Percentiles rank a stretch among this genome's conserved stretches.
Evolutionary conservation across 371 early-diverging fungal genomes (phyloP).

Genomic region (Syncephalis fuscata): DNA sequence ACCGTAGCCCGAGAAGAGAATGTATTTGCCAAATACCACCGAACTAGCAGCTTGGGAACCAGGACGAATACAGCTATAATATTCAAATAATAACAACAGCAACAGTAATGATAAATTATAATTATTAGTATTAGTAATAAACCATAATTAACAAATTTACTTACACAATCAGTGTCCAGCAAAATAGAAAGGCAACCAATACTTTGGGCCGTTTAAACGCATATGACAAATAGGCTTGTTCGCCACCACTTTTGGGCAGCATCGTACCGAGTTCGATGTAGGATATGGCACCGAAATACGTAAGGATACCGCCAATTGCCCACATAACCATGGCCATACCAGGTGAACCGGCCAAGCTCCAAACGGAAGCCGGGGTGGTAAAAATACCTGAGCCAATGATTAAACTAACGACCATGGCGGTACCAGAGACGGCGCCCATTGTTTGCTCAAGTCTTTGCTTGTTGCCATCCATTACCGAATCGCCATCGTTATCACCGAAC

Average conservation of each 20-base stretch:
- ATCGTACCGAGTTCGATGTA: constrained; percentile 1
- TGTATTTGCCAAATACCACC: background rate
- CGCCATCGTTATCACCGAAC: no score
- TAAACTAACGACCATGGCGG: background rate
- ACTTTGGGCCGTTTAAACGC: background rate
- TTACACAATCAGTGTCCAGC: background rate
- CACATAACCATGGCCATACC: constrained; percentile 1
- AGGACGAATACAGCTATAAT: background rate
- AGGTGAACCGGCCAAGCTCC: background rate
- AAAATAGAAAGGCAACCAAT: background rate
- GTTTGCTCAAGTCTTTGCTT: no score
- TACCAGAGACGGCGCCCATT: no score
- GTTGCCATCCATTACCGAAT: no score
- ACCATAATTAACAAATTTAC: no score
- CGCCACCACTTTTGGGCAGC: background rate
- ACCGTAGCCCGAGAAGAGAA: background rate
- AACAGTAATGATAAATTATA: no score
- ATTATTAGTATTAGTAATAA: no score
- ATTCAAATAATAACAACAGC: no score
- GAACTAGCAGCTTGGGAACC: background rate
- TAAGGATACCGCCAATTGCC: background rate
- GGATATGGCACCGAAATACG: background rate
- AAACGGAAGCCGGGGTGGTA: background rate
- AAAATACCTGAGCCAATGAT: constrained; percentile 1
- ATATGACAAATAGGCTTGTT: background rate